Evolutionary conservation across 192 early-diverging fungal genomes (phyloP).

Genomic region (Spizellomyces punctatus): DNA sequence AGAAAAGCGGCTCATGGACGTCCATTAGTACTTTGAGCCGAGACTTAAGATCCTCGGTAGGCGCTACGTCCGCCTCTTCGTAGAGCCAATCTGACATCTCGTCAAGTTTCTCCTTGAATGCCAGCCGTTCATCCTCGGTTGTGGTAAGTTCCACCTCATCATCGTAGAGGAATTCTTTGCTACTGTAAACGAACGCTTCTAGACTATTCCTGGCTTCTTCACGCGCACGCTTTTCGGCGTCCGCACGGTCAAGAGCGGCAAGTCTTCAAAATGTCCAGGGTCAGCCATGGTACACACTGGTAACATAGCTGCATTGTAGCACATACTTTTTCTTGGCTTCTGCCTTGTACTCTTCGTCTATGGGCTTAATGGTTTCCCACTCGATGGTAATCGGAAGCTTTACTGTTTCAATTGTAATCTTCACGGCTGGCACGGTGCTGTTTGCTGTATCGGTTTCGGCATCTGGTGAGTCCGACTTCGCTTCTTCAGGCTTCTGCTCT

Average conservation of each 20-base stretch:
- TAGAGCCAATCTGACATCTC: constrained; percentile 84
- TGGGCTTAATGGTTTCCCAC: constrained; percentile 56
- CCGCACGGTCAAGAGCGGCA: constrained; percentile 71
- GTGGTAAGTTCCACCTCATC: constrained; percentile 70
- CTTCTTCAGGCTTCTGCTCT: constrained; percentile 29
- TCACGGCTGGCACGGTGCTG: constrained; percentile 24
- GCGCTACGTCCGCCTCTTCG: constrained; percentile 72
- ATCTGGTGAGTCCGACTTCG: constrained; percentile 6
- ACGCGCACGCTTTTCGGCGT: constrained; percentile 65
- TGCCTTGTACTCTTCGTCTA: constrained; percentile 42
- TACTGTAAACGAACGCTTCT: constrained; percentile 87
- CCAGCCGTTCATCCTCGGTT: constrained; percentile 71
- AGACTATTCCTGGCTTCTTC: constrained; percentile 87
- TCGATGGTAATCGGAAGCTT: constrained; percentile 60
- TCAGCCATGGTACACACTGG: background rate
- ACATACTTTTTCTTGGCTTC: constrained; percentile 40
- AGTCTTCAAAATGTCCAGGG: constrained; percentile 41
- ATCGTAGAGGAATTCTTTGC: constrained; percentile 80
- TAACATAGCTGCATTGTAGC: constrained; percentile 33
- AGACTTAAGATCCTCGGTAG: constrained; percentile 41
- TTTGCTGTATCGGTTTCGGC: constrained; percentile 20
- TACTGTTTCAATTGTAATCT: constrained; percentile 57
- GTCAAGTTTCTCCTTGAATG: constrained; percentile 57
- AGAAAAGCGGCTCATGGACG: constrained; percentile 46
- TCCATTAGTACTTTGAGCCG: constrained; percentile 45